A percentile compares a stretch with the other conserved stretches of the same genome.
phyloP scores from a whole-genome alignment of 2,329 filamentous ascomycete species.

The Fusarium lyarnte region DNA sequence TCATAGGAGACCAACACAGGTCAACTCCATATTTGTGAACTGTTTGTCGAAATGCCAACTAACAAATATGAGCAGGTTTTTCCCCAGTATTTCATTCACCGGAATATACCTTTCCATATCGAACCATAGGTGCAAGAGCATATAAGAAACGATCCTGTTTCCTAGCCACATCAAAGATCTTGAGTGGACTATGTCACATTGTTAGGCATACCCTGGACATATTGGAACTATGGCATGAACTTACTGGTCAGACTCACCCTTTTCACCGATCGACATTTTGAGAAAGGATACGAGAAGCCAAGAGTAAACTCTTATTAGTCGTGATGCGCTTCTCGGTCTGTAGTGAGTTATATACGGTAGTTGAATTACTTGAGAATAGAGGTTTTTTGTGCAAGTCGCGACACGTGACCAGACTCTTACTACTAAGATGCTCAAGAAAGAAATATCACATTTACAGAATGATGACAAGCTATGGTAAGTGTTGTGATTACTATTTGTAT shows the following conservation, averaged over 20 bases:
- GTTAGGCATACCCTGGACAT: constrained; percentile 38
- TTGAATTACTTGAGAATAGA: constrained; percentile 10
- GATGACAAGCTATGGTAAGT: neutral
- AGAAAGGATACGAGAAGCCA: neutral
- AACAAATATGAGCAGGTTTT: constrained; percentile 16
- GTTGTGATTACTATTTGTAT: neutral
- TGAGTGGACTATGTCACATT: constrained; percentile 59
- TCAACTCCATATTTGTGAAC: constrained; percentile 72
- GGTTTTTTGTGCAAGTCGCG: constrained; percentile 31
- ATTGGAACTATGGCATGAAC: neutral
- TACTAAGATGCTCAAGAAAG: neutral
- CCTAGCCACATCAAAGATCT: constrained; percentile 66
- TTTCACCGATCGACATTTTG: constrained; percentile 31
- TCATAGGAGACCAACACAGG: constrained; percentile 78
- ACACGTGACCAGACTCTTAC: constrained; percentile 26
- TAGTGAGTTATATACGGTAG: neutral
- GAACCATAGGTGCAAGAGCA: constrained; percentile 74
- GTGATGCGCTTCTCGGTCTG: neutral
- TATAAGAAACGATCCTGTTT: constrained; percentile 63
- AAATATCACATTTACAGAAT: neutral
- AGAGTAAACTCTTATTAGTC: neutral
- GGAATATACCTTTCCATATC: constrained; percentile 64
- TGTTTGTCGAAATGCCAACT: constrained; percentile 76
- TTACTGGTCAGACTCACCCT: constrained; percentile 38
- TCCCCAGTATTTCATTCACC: neutral